Conservation (phyloP, 2,329 filamentous ascomycete species). For the Penicillium sp. region DNA sequence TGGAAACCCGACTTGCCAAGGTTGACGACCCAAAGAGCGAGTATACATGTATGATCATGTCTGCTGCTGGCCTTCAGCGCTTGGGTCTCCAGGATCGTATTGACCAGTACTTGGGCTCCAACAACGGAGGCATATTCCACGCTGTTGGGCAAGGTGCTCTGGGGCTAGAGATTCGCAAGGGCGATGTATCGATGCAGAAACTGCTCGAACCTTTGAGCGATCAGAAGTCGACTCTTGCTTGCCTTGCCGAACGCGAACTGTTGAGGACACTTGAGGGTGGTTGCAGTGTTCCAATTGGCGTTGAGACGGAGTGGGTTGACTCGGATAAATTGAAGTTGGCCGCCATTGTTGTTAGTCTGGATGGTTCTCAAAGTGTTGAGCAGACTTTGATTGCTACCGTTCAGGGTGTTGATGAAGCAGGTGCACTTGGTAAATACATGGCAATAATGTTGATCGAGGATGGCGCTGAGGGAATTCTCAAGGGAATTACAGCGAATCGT, state of each 20-base stretch:
- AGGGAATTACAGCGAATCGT: not conserved
- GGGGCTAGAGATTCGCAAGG: conserved; percentile 38
- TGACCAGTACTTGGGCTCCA: conserved; percentile 68
- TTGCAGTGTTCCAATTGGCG: not conserved
- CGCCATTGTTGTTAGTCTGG: not conserved
- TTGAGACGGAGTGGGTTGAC: not conserved
- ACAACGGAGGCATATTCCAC: conserved; percentile 62
- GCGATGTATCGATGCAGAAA: not conserved
- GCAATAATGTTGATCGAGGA: not conserved
- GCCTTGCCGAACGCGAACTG: not conserved
- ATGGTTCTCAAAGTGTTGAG: not conserved
- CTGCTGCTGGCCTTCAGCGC: conserved; percentile 77
- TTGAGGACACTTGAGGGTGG: not conserved
- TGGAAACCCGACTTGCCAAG: conserved; percentile 77
- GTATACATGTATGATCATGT: conserved; percentile 78
- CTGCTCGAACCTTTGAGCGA: not conserved
- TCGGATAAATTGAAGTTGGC: not conserved
- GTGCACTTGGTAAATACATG: not conserved
- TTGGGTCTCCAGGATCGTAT: conserved; percentile 71
- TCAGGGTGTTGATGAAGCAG: not conserved
- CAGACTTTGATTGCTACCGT: not conserved
- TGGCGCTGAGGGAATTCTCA: not conserved
- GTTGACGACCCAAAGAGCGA: conserved; percentile 70
- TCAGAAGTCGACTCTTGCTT: not conserved
- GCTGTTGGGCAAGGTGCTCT: conserved; percentile 89